Evolutionary conservation across 2,329 filamentous ascomycete species (phyloP), one percentile per base, ranked within the genome.

Genomic region (Aspergillus sp.): DNA sequence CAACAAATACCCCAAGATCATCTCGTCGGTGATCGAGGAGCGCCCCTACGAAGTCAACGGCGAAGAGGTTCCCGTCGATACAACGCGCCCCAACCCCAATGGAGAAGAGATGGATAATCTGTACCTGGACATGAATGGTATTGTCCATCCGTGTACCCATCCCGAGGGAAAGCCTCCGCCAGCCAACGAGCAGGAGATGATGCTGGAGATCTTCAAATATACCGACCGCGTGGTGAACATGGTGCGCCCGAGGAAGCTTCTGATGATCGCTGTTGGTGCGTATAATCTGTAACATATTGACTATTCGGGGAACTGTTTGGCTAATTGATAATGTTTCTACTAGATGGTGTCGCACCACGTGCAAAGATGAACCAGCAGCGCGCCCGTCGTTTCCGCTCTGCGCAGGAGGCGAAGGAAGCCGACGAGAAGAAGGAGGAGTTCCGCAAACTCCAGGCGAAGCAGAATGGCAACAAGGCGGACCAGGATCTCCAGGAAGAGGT

Each of bases 331-430:
- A 8, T 55, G 22, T 14, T 36, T 20, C 50, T 57, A 40, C 52
- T 45, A 91, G 94, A 99, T 75, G 94, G 94, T 69, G 94, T 99
- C 59, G 94, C 94, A 4, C 95, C 94, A 44, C 88, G 94, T 71
- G 95, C 95, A 53, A 99, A 99, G 76, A 99, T 99, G 94, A 99
- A 99, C 71, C 95, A 99, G 71, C 94, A 99, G 76, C 90, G 94
- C 56, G 95, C 94, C 40, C 85, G 94, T 72, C 90, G 94, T 65
- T 99, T 99, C 76, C 87, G 94, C 56, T 89, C 93, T 19, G 94
- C 92, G 2, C 90, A 93, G 70, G 94, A 99, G 70, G 94, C 94
- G 14, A 86, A 90, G 67, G 91, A 97, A 70, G 96, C 96, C 69
- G 91, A 95, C 66, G 85, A 88, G 52, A 90, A 96, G 68, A 95